phyloP scores from a whole-genome alignment of 768 basidiomycete genomes.

The Kwoniella mangroviensis region DNA sequence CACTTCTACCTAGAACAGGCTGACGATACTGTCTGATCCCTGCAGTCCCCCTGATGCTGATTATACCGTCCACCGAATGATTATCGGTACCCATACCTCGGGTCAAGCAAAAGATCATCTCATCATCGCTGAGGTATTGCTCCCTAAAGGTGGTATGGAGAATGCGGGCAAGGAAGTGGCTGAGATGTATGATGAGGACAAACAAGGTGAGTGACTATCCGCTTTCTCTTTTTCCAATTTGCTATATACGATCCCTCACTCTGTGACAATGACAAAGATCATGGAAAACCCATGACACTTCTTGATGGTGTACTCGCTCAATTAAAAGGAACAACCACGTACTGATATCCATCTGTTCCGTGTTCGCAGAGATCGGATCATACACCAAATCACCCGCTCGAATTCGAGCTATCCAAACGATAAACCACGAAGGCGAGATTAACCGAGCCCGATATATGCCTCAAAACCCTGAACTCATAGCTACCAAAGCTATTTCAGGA shows the following conservation, averaged over 20 bases:
- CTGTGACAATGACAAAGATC: not conserved
- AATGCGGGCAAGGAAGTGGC: slow-evolving; percentile 65
- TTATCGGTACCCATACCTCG: slow-evolving; percentile 97
- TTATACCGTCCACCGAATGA: slow-evolving; percentile 91
- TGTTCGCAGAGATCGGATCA: slow-evolving; percentile 78
- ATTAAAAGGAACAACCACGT: too few species aligned
- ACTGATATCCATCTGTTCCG: too few species aligned
- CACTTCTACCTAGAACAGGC: not conserved
- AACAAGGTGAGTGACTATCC: slow-evolving; percentile 63
- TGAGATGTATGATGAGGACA: slow-evolving; percentile 90
- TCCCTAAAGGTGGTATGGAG: slow-evolving; percentile 76
- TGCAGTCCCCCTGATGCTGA: slow-evolving; percentile 82
- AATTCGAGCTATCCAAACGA: slow-evolving; percentile 86
- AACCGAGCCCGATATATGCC: slow-evolving; percentile 99
- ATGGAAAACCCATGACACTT: too few species aligned
- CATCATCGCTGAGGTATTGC: slow-evolving; percentile 90
- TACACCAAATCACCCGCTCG: slow-evolving; percentile 83
- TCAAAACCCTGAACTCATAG: slow-evolving; percentile 95
- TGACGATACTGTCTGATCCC: too few species aligned
- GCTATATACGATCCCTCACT: too few species aligned
- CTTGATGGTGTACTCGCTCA: too few species aligned
- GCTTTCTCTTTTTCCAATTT: not conserved
- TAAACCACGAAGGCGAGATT: slow-evolving; percentile 94
- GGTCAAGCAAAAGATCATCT: slow-evolving; percentile 91
- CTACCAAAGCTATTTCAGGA: slow-evolving; percentile 88